Evolutionary conservation across 306 rosid species (phyloP).

Genomic region (peach (Prunus persica)): Prunus_persica_NCBIv2 NC_034009.1:35151501-35152000

Average conservation of each 20-base stretch:
- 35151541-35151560: no score
- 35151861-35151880: conserved; percentile 95
- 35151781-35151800: conserved; percentile 88
- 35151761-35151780: conserved; percentile 84
- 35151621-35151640: neutral
- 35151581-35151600: no score
- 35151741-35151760: neutral
- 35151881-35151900: conserved; percentile 95
- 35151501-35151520: no score
- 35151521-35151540: no score
- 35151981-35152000: neutral
- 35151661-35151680: neutral
- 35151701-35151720: neutral
- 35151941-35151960: conserved; percentile 56
- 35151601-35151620: no score
- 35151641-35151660: neutral
- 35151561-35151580: no score
- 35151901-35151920: conserved; percentile 99
- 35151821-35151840: conserved; percentile 90
- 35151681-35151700: neutral
- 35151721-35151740: neutral
- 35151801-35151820: conserved; percentile 80
- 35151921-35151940: conserved; percentile 91
- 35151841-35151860: conserved; percentile 86
- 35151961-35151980: conserved; percentile 25